A percentile compares a stretch with the other conserved stretches of the same genome.
Conservation (phyloP, 1,284 basidiomycete species). For the Grifola frondosa region DNA sequence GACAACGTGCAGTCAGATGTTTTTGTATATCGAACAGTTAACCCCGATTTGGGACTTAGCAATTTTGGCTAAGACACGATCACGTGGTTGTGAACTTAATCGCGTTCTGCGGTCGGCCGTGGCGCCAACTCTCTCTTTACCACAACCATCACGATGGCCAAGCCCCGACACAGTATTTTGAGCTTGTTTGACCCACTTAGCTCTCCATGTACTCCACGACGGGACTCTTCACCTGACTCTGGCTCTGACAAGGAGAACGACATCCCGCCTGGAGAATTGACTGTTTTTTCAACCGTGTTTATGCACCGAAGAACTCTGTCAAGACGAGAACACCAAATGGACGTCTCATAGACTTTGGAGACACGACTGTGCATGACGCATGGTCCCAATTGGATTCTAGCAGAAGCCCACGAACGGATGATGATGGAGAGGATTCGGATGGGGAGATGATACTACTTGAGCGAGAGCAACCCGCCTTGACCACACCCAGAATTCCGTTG, state of each 20-base stretch:
- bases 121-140: too few species aligned
- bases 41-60: too few species aligned
- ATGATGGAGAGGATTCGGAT: constrained; percentile 16
- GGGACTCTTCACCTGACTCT: constrained; percentile 34
- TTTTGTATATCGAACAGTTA: too few species aligned
- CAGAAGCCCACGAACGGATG: too few species aligned
- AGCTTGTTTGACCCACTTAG: constrained; percentile 58
- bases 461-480: constrained; percentile 2
- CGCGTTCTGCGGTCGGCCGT: too few species aligned
- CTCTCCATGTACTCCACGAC: constrained; percentile 21
- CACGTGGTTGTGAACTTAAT: too few species aligned
- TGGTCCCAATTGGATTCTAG: too few species aligned
- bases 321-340: constrained; percentile 42
- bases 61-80: too few species aligned
- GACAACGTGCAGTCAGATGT: too few species aligned
- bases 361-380: constrained; percentile 34
- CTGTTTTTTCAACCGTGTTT: constrained; percentile 47
- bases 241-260: constrained; percentile 61
- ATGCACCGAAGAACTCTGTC: constrained; percentile 30
- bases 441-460: constrained; percentile 8
- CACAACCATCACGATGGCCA: constrained; percentile 28
- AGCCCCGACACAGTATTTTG: constrained; percentile 48
- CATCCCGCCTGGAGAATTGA: constrained; percentile 40
- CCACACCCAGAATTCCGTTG: constrained; percentile 14
- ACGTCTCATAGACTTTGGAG: constrained; percentile 61